Percentiles rank a stretch among this genome's conserved stretches.
These are phyloP conservation scores for Colletotrichum caudatum DNA, from an alignment of 2,329 filamentous ascomycete genomes.

Conservation along the genomic window DNA sequence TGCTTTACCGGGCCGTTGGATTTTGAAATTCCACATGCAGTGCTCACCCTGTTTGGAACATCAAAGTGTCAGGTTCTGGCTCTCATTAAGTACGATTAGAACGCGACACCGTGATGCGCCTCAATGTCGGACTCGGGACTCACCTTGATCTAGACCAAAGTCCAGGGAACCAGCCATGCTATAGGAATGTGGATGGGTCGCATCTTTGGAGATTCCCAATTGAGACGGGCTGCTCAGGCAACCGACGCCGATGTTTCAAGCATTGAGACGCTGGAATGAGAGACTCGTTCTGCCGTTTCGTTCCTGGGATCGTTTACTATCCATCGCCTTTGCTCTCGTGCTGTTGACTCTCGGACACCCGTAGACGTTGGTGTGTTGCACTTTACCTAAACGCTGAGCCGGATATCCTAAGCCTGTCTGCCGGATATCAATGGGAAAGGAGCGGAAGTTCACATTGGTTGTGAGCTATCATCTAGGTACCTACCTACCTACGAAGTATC, in stretches of 20 bases:
- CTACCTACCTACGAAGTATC: background rate
- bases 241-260: background rate
- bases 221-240: background rate
- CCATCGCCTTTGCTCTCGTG: background rate
- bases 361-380: background rate
- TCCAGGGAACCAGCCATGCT: background rate
- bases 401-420: background rate
- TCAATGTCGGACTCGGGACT: conserved; percentile 4
- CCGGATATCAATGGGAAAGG: background rate
- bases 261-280: background rate
- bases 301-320: background rate
- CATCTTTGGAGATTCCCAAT: background rate
- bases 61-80: background rate
- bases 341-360: background rate
- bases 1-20: background rate
- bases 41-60: background rate
- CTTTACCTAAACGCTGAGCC: background rate
- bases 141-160: conserved; percentile 9
- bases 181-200: conserved; percentile 4
- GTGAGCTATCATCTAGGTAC: background rate
- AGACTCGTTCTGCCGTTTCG: background rate
- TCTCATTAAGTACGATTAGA: background rate
- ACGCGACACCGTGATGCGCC: background rate
- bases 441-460: background rate
- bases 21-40: background rate